Evolutionary conservation across 139 green algal genomes (phyloP), one percentile per base, ranked within the genome.

Genomic region (Closterium sp.): DNA sequence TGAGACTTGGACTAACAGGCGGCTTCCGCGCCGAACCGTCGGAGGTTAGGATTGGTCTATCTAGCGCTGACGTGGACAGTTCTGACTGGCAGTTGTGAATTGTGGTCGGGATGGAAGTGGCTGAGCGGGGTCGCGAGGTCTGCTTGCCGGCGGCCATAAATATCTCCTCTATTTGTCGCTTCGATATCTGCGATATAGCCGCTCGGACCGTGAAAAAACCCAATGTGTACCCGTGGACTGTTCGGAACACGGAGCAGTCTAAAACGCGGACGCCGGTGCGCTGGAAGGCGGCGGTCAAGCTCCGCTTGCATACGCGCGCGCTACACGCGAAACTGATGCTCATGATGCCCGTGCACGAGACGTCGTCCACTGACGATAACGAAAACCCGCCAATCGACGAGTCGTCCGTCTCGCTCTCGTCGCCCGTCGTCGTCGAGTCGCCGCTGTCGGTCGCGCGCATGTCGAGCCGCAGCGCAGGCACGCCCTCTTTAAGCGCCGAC

Each of bases 321-420:
- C 30, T 31, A 28, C 86, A 89, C 13, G 86, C 86, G 30, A 89
- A 89, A 21, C n/a, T 17, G 29, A 89, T 24, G 4, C 70, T 31
- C 86, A 89, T 28, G 4, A 30, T 30, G n/a, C 85, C n/a, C 85
- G 28, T 31, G 28, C 28, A 30, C 85, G 85, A 87, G 19, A 31
- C n/a, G 85, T 31, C 85, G 85, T 31, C 85, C 85, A 31, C 85
- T 19, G 85, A 87, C 28, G 9, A 87, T 30, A 31, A 34, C 28
- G 85, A 87, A 24, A 87, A 87, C 85, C 85, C 85, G n/a, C 85
- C 85, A 24, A 31, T 31, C n/a, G 85, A 87, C 85, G 85, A 87
- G 85, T 87, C 85, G 85, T 31, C 28, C 85, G 85, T 87, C 27
- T 79, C 62, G n/a, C 85, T 87, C n/a, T 30, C 85, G 85, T 87